Evolutionary conservation across 805 yeast species (phyloP).

Genomic region (Saccharomycopsis selenospora): DNA sequence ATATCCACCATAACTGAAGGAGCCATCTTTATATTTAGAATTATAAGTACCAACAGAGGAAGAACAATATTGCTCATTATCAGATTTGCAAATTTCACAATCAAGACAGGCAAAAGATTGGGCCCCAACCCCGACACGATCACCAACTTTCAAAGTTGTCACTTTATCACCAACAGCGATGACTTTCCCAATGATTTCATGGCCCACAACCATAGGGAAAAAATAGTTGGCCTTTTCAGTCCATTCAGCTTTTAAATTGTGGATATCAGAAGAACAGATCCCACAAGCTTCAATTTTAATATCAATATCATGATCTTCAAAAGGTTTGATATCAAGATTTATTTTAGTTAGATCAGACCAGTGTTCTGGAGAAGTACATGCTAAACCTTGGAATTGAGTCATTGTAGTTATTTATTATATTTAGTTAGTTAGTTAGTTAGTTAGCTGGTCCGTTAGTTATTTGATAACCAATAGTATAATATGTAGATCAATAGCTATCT

Average conservation of each 20-base stretch:
- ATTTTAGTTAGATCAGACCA: constrained; percentile 16
- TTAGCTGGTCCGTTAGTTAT: too few species aligned
- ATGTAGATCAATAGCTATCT: too few species aligned
- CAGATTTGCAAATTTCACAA: constrained; percentile 51
- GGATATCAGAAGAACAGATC: constrained; percentile 53
- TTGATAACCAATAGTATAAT: too few species aligned
- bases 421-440: too few species aligned
- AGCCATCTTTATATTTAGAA: constrained; percentile 39
- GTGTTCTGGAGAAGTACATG: constrained; percentile 7
- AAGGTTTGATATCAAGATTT: constrained; percentile 12
- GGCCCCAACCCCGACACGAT: constrained; percentile 79
- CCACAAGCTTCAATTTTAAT: constrained; percentile 56
- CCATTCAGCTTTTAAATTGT: constrained; percentile 16
- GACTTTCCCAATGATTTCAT: constrained; percentile 58
- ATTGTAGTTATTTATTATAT: neutral
- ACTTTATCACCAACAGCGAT: constrained; percentile 54
- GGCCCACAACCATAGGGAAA: constrained; percentile 44
- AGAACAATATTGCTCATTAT: constrained; percentile 53
- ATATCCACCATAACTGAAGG: constrained; percentile 57
- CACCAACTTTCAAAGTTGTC: constrained; percentile 48
- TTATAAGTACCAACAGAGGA: constrained; percentile 46
- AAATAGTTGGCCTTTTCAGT: constrained; percentile 6
- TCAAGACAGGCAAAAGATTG: constrained; percentile 51
- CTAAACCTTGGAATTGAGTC: constrained; percentile 7
- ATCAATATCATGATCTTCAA: constrained; percentile 38